Evolutionary conservation across 305 asterid species (phyloP).

Genomic region (Fraxinus paxiana): DNA sequence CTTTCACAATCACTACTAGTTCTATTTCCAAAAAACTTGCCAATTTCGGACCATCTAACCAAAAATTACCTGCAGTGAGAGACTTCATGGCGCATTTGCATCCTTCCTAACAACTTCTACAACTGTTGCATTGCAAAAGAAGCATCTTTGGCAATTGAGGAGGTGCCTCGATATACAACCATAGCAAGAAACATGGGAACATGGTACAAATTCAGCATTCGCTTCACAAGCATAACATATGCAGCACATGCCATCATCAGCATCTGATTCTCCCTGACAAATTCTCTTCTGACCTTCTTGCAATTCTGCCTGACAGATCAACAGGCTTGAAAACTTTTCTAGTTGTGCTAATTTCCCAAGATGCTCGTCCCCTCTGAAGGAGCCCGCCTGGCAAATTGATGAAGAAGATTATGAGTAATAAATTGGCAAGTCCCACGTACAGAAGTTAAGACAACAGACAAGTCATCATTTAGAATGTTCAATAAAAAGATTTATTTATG

Average conservation of each 20-base stretch:
- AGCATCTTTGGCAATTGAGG: constrained; percentile 84
- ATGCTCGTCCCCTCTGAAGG: constrained; percentile 54
- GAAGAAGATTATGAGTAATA: neutral
- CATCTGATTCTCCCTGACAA: constrained; percentile 39
- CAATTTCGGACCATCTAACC: neutral
- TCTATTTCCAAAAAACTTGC: constrained; percentile 1
- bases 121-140: constrained; percentile 81
- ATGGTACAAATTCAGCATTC: constrained; percentile 61
- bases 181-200: constrained; percentile 74
- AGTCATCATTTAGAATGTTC: neutral
- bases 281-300: constrained; percentile 39
- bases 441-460: neutral
- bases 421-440: neutral
- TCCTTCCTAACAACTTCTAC: constrained; percentile 42
- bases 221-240: constrained; percentile 69
- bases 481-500: neutral
- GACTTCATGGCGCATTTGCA: constrained; percentile 25
- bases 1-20: constrained; percentile 7
- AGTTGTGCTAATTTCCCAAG: constrained; percentile 52
- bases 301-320: constrained; percentile 48
- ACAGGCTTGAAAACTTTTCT: constrained; percentile 58
- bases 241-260: constrained; percentile 70
- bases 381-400: constrained; percentile 51
- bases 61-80: neutral
- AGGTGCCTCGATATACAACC: constrained; percentile 94